These are phyloP conservation scores for Aspergillus sp. DNA, from an alignment of 2,329 filamentous ascomycete species.

Conservation along the genomic window DNA sequence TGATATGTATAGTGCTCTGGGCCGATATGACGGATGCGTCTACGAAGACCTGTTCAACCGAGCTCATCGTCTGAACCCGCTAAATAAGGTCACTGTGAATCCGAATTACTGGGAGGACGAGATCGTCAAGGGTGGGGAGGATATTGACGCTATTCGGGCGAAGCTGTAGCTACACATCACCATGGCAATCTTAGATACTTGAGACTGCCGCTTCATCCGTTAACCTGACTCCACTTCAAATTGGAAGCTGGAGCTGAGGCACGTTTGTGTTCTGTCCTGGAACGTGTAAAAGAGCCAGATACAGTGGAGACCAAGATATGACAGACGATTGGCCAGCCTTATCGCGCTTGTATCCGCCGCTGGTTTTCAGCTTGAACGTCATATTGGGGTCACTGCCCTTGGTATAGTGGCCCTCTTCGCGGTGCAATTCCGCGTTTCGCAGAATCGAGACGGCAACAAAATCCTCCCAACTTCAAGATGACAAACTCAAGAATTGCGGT, in stretches of 20 bases:
- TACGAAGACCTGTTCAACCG: constrained; percentile 59
- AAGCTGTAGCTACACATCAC: constrained; percentile 19
- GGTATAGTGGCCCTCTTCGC: no score
- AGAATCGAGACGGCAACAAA: background rate
- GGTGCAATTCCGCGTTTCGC: background rate
- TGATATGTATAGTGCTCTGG: constrained; percentile 48
- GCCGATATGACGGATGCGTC: constrained; percentile 56
- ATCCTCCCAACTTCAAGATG: no score
- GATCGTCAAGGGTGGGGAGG: constrained; percentile 29
- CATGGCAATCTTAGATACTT: background rate
- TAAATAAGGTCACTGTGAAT: constrained; percentile 58
- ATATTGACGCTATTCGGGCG: constrained; percentile 19
- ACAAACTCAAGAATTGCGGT: background rate
- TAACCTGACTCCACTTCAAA: no score
- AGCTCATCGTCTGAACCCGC: constrained; percentile 56
- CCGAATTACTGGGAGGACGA: constrained; percentile 35
- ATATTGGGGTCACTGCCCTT: background rate
- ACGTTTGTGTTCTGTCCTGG: no score
- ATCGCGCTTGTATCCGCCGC: background rate
- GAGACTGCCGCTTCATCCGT: no score
- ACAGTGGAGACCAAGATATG: background rate
- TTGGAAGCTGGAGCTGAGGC: no score
- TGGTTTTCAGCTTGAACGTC: background rate
- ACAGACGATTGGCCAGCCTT: background rate
- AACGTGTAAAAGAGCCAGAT: no score